These are phyloP conservation scores for Barnettozyma populi DNA, from an alignment of 805 yeast species.

Conservation along the genomic window DNA sequence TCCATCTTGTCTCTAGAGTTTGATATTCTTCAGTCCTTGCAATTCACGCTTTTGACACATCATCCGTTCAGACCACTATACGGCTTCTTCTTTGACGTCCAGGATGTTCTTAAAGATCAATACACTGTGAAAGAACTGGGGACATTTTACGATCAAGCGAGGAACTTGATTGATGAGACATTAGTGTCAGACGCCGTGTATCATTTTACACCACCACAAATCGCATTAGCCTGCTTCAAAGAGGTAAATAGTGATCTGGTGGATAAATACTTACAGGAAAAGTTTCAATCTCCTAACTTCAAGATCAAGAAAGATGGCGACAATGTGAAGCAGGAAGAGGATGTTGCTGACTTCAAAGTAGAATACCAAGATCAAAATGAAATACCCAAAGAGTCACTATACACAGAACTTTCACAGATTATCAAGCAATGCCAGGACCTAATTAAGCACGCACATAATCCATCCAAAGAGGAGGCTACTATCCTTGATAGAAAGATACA, in stretches of 20 bases:
- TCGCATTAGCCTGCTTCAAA: slow-evolving; percentile 82
- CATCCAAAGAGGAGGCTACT: slow-evolving; percentile 58
- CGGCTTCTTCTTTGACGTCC: slow-evolving; percentile 91
- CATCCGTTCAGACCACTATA: slow-evolving; percentile 88
- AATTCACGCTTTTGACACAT: slow-evolving; percentile 78
- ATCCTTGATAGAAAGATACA: slow-evolving; percentile 59
- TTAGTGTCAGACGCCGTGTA: slow-evolving; percentile 72
- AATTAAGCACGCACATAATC: slow-evolving; percentile 38
- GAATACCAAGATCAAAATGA: slow-evolving; percentile 8
- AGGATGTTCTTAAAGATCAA: slow-evolving; percentile 40
- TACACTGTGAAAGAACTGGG: slow-evolving; percentile 57
- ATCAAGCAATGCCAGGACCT: slow-evolving; percentile 44
- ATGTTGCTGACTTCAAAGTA: slow-evolving; percentile 1
- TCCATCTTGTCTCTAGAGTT: slow-evolving; percentile 79
- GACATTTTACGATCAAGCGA: slow-evolving; percentile 63
- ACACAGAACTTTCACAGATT: slow-evolving; percentile 39
- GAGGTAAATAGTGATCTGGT: slow-evolving; percentile 58
- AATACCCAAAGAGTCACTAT: slow-evolving; percentile 14
- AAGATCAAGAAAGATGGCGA: background rate
- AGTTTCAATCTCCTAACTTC: slow-evolving; percentile 37
- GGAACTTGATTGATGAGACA: slow-evolving; percentile 59
- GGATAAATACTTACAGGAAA: slow-evolving; percentile 59
- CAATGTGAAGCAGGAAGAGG: slow-evolving; percentile 7
- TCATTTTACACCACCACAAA: slow-evolving; percentile 88
- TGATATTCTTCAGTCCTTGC: slow-evolving; percentile 61